Base-by-base conservation (phyloP, 2,329 filamentous ascomycete genomes). In the Aspergillus ruber region DNA sequence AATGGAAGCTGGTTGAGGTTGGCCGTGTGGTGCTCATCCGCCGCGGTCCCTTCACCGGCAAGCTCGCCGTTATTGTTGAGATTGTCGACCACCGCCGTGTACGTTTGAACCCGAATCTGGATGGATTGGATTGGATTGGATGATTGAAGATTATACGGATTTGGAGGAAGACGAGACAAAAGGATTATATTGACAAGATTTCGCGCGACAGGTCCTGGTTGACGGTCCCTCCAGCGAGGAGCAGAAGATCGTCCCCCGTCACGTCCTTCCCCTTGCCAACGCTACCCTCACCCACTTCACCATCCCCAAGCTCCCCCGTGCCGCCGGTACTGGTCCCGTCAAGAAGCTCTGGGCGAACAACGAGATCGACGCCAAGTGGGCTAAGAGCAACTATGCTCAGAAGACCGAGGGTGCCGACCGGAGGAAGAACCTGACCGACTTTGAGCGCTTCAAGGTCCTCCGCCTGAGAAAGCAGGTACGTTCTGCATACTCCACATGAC, bases 41-140 rank as follows among this genome's bases (percentile, higher is more conserved):
- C 75, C 78, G 82, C 71, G 86, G 90, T 70, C 84, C 85, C 66
- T 87, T 78, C 79, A 78, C 80, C 64, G 90, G 90, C 79, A 88
- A 88, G 74, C 83, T 97, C 67, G 94, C 90, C 68, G 80, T 85
- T 68, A 91, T 98, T 70, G 90, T 95, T 77, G 91, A 98, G 85
- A 97, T 98, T 77, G 93, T 98, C 79, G 93, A 98, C 80, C 91
- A 98, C 86, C 96, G 95, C 84, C 90, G 93, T 79, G 93, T 98
- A 95, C 73, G 93, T 89, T 71, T 50, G 44, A 46, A 41, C 39
- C 17, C 13, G 43, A 25, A 6, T 38, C 18, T 38, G 43, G n/a
- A 49, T 33, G 32, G 17, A 29, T 46, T 27, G 46, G 42, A 35
- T 12, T 21, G 44, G 43, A 47, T 43, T 44, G 27, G 36, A 44